Conservation (phyloP, 805 yeast genomes). For the Saccharomycopsis fodiens region DNA sequence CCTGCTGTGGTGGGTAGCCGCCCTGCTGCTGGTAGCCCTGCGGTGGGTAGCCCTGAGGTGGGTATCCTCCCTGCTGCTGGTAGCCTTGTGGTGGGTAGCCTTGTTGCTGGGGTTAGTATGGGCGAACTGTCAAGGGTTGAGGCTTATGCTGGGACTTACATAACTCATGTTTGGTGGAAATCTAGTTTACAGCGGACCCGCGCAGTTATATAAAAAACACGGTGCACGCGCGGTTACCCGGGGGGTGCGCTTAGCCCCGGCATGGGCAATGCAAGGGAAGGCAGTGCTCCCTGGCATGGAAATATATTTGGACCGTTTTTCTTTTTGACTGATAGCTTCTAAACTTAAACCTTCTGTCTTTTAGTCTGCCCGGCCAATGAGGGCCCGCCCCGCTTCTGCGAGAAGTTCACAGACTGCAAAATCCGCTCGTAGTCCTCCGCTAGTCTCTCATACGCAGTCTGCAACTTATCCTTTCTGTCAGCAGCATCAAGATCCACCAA, state of each 20-base stretch:
- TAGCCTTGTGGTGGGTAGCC: slow-evolving; percentile 19
- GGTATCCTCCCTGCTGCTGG: slow-evolving; percentile 18
- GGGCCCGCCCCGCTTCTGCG: slow-evolving; percentile 22
- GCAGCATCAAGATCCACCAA: slow-evolving; percentile 56
- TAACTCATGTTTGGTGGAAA: background rate
- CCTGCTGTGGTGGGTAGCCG: slow-evolving; percentile 1
- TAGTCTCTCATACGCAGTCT: slow-evolving; percentile 62
- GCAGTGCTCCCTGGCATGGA: too few species aligned
- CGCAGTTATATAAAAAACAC: too few species aligned
- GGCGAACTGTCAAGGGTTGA: background rate
- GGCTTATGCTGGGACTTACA: background rate
- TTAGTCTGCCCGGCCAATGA: too few species aligned
- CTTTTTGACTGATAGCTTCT: too few species aligned
- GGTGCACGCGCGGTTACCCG: too few species aligned
- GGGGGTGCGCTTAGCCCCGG: too few species aligned
- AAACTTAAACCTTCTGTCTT: too few species aligned
- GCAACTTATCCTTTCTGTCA: slow-evolving; percentile 61
- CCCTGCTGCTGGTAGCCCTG: too few species aligned
- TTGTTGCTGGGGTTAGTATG: slow-evolving; percentile 7
- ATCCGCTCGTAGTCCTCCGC: slow-evolving; percentile 67
- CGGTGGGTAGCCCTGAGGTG: slow-evolving; percentile 16
- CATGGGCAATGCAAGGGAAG: too few species aligned
- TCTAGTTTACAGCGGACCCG: too few species aligned
- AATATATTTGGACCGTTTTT: too few species aligned
- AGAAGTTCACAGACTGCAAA: slow-evolving; percentile 26